Percentiles rank a stretch among this genome's conserved stretches.
Conservation (phyloP, 2,329 filamentous ascomycete genomes). For the Ophiostoma sp. region DNA sequence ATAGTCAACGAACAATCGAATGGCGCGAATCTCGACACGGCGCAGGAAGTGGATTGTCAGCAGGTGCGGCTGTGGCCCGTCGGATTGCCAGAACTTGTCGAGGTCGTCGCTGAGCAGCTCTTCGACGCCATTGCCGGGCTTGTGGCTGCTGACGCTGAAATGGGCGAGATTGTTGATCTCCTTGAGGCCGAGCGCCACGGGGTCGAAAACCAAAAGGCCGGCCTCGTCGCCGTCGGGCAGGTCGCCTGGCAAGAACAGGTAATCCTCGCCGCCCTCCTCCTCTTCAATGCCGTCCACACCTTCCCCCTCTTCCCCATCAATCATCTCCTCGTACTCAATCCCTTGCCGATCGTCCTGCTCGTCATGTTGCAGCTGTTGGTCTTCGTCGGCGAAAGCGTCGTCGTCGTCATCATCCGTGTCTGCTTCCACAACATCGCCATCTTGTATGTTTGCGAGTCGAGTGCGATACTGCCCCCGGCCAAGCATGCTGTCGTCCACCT, state of each 20-base stretch:
- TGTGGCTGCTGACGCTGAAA: conserved; percentile 76
- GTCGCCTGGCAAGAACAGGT: conserved; percentile 15
- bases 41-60: conserved; percentile 80
- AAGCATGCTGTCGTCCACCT: conserved; percentile 9
- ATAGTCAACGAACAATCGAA: conserved; percentile 86
- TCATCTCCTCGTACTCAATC: conserved; percentile 12
- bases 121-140: conserved; percentile 72
- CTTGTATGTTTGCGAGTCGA: background rate
- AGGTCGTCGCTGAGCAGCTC: conserved; percentile 70
- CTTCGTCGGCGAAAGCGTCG: conserved; percentile 25
- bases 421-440: conserved; percentile 1
- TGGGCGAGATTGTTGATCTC: conserved; percentile 80
- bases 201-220: conserved; percentile 41
- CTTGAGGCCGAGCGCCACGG: conserved; percentile 58
- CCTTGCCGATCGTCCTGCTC: background rate
- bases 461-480: background rate
- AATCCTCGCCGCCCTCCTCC: conserved; percentile 17
- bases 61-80: conserved; percentile 76
- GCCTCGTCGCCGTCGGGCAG: conserved; percentile 25
- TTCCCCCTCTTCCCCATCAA: background rate
- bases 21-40: conserved; percentile 68
- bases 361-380: conserved; percentile 16
- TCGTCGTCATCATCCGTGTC: background rate
- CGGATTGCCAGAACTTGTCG: conserved; percentile 77
- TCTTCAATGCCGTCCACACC: background rate